Evolutionary conservation across 2,329 filamentous ascomycete species (phyloP).

Genomic region (Aspergillus sp.): DNA sequence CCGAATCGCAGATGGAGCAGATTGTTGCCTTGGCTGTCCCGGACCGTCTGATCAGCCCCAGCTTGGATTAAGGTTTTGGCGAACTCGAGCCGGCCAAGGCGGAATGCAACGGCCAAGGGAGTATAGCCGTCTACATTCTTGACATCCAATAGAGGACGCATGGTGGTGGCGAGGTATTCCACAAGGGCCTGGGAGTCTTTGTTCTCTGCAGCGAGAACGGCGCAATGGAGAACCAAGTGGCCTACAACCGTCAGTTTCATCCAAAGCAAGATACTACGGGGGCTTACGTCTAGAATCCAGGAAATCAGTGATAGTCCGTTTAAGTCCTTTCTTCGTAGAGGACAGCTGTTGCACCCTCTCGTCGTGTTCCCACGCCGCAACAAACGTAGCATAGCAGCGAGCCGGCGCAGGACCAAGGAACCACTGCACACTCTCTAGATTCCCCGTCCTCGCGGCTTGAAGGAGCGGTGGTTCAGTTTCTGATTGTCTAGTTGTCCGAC

Average conservation of each 20-base stretch:
- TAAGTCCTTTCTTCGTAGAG: slow-evolving; percentile 41
- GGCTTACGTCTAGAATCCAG: slow-evolving; percentile 55
- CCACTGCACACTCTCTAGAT: slow-evolving; percentile 72
- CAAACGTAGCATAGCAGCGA: slow-evolving; percentile 71
- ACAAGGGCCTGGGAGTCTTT: slow-evolving; percentile 61
- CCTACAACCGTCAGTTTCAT: slow-evolving; percentile 25
- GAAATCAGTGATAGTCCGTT: slow-evolving; percentile 32
- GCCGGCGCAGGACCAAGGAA: slow-evolving; percentile 73
- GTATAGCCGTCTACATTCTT: slow-evolving; percentile 58
- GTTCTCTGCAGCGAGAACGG: slow-evolving; percentile 54
- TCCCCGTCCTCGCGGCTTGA: slow-evolving; percentile 47
- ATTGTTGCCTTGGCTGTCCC: slow-evolving; percentile 67
- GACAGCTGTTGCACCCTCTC: slow-evolving; percentile 65
- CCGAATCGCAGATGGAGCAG: slow-evolving; percentile 65
- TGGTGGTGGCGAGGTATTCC: slow-evolving; percentile 66
- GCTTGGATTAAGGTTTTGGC: slow-evolving; percentile 66
- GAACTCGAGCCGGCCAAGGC: slow-evolving; percentile 40
- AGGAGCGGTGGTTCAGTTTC: slow-evolving; percentile 36
- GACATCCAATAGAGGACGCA: slow-evolving; percentile 66
- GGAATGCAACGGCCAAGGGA: slow-evolving; percentile 70
- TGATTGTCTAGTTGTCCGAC: slow-evolving; percentile 27
- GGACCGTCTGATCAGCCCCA: slow-evolving; percentile 71
- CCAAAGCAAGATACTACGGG: background rate
- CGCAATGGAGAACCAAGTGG: slow-evolving; percentile 67
- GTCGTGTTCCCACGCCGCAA: slow-evolving; percentile 64